Evolutionary conservation across 108 stramenopile genomes (phyloP), one percentile per base, ranked within the genome.

Genomic region (Phaeodactylum tricornutum): DNA sequence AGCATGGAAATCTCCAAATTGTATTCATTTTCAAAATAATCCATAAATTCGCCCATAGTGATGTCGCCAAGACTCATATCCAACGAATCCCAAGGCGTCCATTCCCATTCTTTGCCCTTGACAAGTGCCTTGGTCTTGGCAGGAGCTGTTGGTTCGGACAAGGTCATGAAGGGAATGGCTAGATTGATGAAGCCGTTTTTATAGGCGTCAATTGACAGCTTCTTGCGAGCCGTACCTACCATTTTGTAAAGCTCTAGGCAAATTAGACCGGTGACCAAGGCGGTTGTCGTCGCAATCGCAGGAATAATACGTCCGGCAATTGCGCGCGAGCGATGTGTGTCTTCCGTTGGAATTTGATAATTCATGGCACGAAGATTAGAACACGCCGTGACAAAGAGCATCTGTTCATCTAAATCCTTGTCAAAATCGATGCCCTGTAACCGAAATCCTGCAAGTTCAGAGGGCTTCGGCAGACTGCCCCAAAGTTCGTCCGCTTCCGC

Each of bases 251-350:
- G 64, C 56, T 98, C 98, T 25, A 98, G 68, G 53, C 96, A 96
- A 53, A 97, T 77, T 31, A 96, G 62, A 32, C 98, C 98, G 0
- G 98, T 95, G 43, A 97, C 98, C 55, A 98, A 68, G 3, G 98
- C 96, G 9, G 98, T 98, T 15, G 96, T 98, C 15, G 98, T 98
- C 33, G 98, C 95, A 68, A 98, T 98, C 22, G 98, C 98, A 11
- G 98, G 98, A 53, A 97, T 98, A 65, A 98, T 98, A 49, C 91
- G 89, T 33, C 98, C 98, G 7, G 98, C 98, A 67, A 98, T 97
- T n/a, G 86, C 90, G 45, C 96, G 77, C 6, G 94, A 92, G 15
- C 91, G 84, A 73, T 98, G 95, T 29, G 93, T 84, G 63, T 96
- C 98, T 50, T 96, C 96, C 25, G 94, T 96, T 14, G 95, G 95